Evolutionary conservation across 805 yeast genomes (phyloP).

Genomic region (Metschnikowia baotianmanensis): DNA sequence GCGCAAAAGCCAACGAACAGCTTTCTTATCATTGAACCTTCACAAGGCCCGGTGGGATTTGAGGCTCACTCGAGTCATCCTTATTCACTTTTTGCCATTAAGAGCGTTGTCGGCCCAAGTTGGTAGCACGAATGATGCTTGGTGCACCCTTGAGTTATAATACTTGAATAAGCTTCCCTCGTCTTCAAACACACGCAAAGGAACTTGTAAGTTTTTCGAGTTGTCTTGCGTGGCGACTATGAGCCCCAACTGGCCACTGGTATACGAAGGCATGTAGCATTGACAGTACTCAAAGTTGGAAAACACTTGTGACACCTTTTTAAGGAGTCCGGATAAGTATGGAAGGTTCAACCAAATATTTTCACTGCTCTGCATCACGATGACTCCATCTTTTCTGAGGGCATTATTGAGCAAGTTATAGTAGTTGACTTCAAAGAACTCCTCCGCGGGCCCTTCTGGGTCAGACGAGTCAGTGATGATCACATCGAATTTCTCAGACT

Average conservation of each 20-base stretch:
- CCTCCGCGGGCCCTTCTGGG: conserved; percentile 95
- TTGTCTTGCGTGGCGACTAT: conserved; percentile 65
- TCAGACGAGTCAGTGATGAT: conserved; percentile 91
- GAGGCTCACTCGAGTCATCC: neutral
- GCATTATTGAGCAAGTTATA: conserved; percentile 66
- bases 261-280: conserved; percentile 83
- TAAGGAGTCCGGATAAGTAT: conserved; percentile 47
- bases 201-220: conserved; percentile 44
- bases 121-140: conserved; percentile 74
- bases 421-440: conserved; percentile 76
- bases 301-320: conserved; percentile 54
- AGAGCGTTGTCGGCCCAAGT: conserved; percentile 61
- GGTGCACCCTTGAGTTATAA: conserved; percentile 65
- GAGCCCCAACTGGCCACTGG: conserved; percentile 84
- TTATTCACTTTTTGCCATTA: conserved; percentile 3
- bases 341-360: conserved; percentile 71
- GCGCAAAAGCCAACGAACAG: too few relatives aligned
- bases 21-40: too few relatives aligned
- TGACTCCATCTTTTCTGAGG: conserved; percentile 60
- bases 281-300: conserved; percentile 63
- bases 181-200: conserved; percentile 47
- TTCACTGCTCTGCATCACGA: conserved; percentile 77
- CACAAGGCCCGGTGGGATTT: neutral
- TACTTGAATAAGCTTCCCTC: conserved; percentile 57
- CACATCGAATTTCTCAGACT: conserved; percentile 62